A percentile compares a stretch with the other conserved stretches of the same genome.
Evolutionary conservation across 441 rosid genomes (phyloP).

Genomic region (Adansonia grandidieri): DNA sequence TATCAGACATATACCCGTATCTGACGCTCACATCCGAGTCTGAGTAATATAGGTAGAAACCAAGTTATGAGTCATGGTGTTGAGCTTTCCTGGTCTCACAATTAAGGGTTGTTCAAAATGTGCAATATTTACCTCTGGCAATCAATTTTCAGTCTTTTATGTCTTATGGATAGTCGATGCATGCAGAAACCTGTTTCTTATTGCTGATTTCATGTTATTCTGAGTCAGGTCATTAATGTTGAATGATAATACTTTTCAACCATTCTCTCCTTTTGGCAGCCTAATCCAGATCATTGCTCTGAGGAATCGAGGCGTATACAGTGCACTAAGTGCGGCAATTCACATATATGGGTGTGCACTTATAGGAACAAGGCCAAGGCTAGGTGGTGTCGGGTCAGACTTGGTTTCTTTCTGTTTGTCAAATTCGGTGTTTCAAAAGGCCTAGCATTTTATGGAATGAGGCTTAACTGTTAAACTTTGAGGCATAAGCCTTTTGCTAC

Average conservation of each 20-base stretch:
- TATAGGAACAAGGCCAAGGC: constrained; percentile 85
- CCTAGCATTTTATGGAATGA: neutral
- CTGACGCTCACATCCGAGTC: too few relatives aligned
- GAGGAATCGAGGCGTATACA: constrained; percentile 98
- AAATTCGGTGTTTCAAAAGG: neutral
- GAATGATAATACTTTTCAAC: constrained; percentile 12
- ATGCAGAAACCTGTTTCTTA: constrained; percentile 12
- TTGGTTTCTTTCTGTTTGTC: constrained; percentile 30
- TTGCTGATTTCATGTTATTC: constrained; percentile 21
- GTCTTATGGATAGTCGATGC: neutral
- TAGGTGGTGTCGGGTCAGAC: constrained; percentile 95
- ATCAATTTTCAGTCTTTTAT: neutral
- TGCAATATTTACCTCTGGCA: neutral
- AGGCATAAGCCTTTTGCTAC: constrained; percentile 4
- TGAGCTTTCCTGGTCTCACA: neutral
- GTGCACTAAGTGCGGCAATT: constrained; percentile 90
- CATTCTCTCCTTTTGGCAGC: constrained; percentile 45
- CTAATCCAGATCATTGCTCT: constrained; percentile 60
- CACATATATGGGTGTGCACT: constrained; percentile 98
- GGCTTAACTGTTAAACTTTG: neutral
- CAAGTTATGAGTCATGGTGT: neutral
- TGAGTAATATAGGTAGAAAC: neutral
- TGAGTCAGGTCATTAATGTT: neutral
- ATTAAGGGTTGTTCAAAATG: neutral
- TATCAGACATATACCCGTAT: too few relatives aligned